A percentile compares a stretch with the other conserved stretches of the same genome.
Conservation (phyloP, 1,284 basidiomycete species). For the Apiotrichum sp. region DNA sequence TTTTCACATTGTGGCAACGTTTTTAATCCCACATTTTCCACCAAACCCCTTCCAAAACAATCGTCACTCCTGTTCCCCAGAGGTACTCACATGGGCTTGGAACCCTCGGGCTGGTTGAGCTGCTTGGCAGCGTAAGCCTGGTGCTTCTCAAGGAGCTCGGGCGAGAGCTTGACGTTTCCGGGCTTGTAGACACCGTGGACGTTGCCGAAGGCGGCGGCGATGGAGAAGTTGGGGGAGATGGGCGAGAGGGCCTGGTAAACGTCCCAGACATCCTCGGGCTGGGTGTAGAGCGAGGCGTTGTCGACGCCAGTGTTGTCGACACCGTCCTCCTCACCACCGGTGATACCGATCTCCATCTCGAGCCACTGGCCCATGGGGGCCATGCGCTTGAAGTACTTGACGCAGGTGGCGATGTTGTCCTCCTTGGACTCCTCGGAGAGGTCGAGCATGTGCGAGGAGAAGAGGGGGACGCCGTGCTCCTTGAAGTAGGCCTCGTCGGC, state of each 20-base stretch:
- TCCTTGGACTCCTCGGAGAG: slow-evolving; percentile 97
- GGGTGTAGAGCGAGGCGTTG: slow-evolving; percentile 91
- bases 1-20: too few species aligned
- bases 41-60: too few species aligned
- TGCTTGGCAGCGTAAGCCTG: slow-evolving; percentile 71
- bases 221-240: slow-evolving; percentile 91
- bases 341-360: slow-evolving; percentile 99
- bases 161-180: slow-evolving; percentile 86
- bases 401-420: slow-evolving; percentile 91
- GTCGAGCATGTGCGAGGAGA: slow-evolving; percentile 94
- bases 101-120: slow-evolving; percentile 56
- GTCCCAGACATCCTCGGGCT: slow-evolving; percentile 93
- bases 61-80: too few species aligned
- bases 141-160: slow-evolving; percentile 88
- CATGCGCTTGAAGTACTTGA: slow-evolving; percentile 94
- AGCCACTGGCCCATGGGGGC: slow-evolving; percentile 90
- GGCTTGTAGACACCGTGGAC: slow-evolving; percentile 96
- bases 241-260: slow-evolving; percentile 76
- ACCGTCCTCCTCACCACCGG: slow-evolving; percentile 98
- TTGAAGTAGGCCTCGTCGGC: slow-evolving; percentile 94
- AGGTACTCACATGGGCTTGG: slow-evolving; percentile 61
- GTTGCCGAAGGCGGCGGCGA: slow-evolving; percentile 88
- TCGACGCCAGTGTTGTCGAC: slow-evolving; percentile 95
- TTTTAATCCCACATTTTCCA: too few species aligned
- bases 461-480: slow-evolving; percentile 75